Evolutionary conservation across 192 early-diverging fungal genomes (phyloP), one percentile per base, ranked within the genome.

Genomic region (Ambispora gerdemannii): DNA sequence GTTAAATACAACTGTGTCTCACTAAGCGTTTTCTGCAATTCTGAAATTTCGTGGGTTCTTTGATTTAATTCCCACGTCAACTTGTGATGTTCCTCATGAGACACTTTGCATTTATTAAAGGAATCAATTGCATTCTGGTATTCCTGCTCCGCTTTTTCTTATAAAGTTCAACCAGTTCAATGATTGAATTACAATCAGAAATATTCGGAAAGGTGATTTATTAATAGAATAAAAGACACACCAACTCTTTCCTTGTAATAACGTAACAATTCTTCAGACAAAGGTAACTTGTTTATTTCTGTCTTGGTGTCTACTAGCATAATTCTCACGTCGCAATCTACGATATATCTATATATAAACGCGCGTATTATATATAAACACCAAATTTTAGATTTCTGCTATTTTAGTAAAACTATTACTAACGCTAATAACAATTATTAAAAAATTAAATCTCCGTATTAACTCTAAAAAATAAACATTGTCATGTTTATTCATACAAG

Each of bases 91-190:
- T 63, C 32, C 35, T 63, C 60, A 35, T 34, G 20, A 35, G 60
- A 20, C 31, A n/a, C 31, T 63, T 31, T 63, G 31, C 60, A 63
- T 35, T 63, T 31, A 35, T 63, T 31, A 36, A 63, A 20, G 30
- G 34, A 10, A 20, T 63, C 60, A 63, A 63, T 63, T 20, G 60
- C 60, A 33, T 35, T 20, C 20, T 63, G n/a, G 22, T 63, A 63
- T 35, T 63, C 60, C 22, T 63, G 31, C 35, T 63, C 60, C 2
- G 34, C 30, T n/a, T 22, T 36, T 19, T 63, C 60, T n/a, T 63
- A 34, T 30, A 20, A n/a, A 20, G 2, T 36, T 20, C 22, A 36
- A 61, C n/a, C 13, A 10, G 31, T n/a, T n/a, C 19, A 22, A 62
- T 32, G n/a, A 62, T 6, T 2, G 3, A 17, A 34, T 22, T n/a